Conservation (phyloP, 352 stramenopile genomes). For the Thalassiosira sp. region DNA sequence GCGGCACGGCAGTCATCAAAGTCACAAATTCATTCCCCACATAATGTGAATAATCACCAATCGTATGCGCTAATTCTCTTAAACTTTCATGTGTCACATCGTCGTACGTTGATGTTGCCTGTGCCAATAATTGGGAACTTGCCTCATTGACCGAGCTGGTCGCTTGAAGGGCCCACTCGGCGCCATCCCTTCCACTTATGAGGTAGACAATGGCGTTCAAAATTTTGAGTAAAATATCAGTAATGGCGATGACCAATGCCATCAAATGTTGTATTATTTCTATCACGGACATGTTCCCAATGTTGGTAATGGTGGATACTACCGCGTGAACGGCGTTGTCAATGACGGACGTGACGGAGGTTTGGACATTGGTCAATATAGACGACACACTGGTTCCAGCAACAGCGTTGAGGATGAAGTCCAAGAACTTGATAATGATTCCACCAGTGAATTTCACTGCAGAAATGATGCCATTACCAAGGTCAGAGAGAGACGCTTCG, state of each 20-base stretch:
- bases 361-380: slow-evolving; percentile 21
- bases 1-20: no score
- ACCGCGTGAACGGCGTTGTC: slow-evolving; percentile 32
- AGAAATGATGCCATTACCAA: slow-evolving; percentile 24
- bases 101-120: slow-evolving; percentile 21
- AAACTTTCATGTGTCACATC: slow-evolving; percentile 45
- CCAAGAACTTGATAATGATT: slow-evolving; percentile 32
- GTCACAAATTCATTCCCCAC: slow-evolving; percentile 34
- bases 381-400: slow-evolving; percentile 22
- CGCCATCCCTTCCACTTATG: slow-evolving; percentile 36
- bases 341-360: slow-evolving; percentile 17
- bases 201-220: slow-evolving; percentile 43
- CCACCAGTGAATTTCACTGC: slow-evolving; percentile 28
- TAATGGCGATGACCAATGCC: slow-evolving; percentile 30
- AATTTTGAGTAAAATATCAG: slow-evolving; percentile 43
- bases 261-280: slow-evolving; percentile 41
- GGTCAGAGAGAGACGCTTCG: slow-evolving; percentile 32
- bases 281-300: slow-evolving; percentile 40
- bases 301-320: slow-evolving; percentile 9
- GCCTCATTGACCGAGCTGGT: slow-evolving; percentile 19
- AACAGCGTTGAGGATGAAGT: slow-evolving; percentile 24
- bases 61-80: slow-evolving; percentile 19
- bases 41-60: slow-evolving; percentile 37
- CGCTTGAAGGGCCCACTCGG: slow-evolving; percentile 26
- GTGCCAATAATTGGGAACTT: slow-evolving; percentile 27